phyloP scores from a whole-genome alignment of 1,284 basidiomycete species.

The Puccinia novopanici region DNA sequence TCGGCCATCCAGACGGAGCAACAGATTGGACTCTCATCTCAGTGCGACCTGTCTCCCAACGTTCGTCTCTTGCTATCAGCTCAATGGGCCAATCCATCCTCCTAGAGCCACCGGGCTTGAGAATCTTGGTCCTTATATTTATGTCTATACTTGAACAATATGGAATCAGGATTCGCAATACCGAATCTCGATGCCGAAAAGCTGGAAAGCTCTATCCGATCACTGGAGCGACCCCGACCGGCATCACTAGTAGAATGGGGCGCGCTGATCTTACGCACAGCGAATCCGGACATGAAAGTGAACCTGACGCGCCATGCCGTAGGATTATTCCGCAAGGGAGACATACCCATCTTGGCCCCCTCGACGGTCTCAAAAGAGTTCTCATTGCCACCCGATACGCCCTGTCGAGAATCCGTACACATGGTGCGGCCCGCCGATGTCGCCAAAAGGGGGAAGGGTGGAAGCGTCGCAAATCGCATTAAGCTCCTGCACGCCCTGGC shows the following conservation, averaged over 20 bases:
- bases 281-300: conserved; percentile 57
- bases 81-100: background rate
- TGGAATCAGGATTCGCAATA: conserved; percentile 40
- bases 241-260: conserved; percentile 58
- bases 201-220: conserved; percentile 51
- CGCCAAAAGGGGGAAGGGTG: conserved; percentile 57
- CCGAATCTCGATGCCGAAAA: conserved; percentile 25
- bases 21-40: conserved; percentile 56
- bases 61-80: conserved; percentile 44
- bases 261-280: conserved; percentile 56
- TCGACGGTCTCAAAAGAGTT: conserved; percentile 52
- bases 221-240: conserved; percentile 52
- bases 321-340: conserved; percentile 56
- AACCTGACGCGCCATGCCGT: conserved; percentile 57
- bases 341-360: conserved; percentile 52
- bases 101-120: background rate
- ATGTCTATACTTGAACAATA: background rate
- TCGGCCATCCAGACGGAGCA: conserved; percentile 53
- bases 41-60: conserved; percentile 57
- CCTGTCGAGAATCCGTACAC: conserved; percentile 54
- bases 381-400: conserved; percentile 56
- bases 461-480: conserved; percentile 57
- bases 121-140: background rate
- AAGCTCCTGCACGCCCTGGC: conserved; percentile 59
- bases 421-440: conserved; percentile 57